phyloP scores from a whole-genome alignment of 352 stramenopile species.

The Phytophthora sojae region DNA sequence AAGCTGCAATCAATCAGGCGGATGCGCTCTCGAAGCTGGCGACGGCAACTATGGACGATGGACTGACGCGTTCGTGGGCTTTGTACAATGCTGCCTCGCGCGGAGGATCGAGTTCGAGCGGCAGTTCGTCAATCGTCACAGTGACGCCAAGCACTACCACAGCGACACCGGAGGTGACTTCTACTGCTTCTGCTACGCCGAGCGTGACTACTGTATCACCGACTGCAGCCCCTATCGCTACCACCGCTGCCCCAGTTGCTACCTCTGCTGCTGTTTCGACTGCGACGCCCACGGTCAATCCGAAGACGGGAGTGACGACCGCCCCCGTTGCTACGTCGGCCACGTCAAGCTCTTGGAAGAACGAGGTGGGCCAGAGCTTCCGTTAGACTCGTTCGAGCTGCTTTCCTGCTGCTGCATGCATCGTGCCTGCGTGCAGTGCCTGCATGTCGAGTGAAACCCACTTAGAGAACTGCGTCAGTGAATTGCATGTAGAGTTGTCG shows the following conservation, averaged over 20 bases:
- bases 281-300: constrained; percentile 7
- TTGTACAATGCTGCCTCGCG: constrained; percentile 69
- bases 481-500: constrained; percentile 22
- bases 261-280: background rate
- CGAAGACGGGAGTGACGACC: constrained; percentile 10
- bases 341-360: constrained; percentile 19
- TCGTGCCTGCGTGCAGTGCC: constrained; percentile 1
- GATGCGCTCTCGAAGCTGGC: constrained; percentile 53
- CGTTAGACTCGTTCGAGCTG: constrained; percentile 8
- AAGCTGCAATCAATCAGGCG: constrained; percentile 67
- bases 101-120: constrained; percentile 26
- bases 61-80: constrained; percentile 72
- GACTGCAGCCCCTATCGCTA: background rate
- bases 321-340: background rate
- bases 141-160: constrained; percentile 21
- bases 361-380: constrained; percentile 24
- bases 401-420: constrained; percentile 3
- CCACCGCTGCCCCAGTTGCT: constrained; percentile 3
- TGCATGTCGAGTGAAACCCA: constrained; percentile 39
- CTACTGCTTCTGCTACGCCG: constrained; percentile 1
- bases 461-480: constrained; percentile 35
- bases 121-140: constrained; percentile 15
- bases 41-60: constrained; percentile 69
- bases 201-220: constrained; percentile 6
- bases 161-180: constrained; percentile 4